phyloP scores from a whole-genome alignment of 768 basidiomycete species.

The Pholiota microspora region DNA sequence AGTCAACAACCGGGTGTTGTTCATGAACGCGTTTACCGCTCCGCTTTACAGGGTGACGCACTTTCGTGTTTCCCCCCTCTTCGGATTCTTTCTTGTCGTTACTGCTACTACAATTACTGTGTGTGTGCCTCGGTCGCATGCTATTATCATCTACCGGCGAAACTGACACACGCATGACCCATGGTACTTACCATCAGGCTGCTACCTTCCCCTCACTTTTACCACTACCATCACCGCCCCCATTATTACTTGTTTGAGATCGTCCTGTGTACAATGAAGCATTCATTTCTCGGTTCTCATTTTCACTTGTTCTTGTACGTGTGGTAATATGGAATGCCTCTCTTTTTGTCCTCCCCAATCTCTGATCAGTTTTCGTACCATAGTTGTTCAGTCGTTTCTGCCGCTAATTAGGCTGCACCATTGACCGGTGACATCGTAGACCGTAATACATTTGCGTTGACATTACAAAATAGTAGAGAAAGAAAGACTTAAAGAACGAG shows the following conservation, averaged over 20 bases:
- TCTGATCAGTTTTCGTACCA: not conserved
- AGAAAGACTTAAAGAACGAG: not conserved
- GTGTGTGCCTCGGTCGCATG: not conserved
- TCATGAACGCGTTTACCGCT: slow-evolving; percentile 24
- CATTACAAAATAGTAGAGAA: slow-evolving; percentile 1
- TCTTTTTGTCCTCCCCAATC: too few relatives aligned
- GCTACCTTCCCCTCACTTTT: slow-evolving; percentile 2
- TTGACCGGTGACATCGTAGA: slow-evolving; percentile 10
- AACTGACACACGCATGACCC: not conserved
- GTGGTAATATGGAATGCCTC: not conserved
- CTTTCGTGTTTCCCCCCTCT: not conserved
- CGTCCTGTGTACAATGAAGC: slow-evolving; percentile 7
- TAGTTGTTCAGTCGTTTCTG: slow-evolving; percentile 1
- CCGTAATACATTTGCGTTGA: slow-evolving; percentile 18
- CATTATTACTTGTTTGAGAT: not conserved
- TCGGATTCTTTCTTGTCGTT: slow-evolving; percentile 4
- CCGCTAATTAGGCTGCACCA: slow-evolving; percentile 7
- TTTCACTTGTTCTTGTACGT: not conserved
- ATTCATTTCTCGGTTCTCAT: not conserved
- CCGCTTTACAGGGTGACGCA: not conserved
- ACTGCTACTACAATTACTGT: not conserved
- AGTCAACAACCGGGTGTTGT: slow-evolving; percentile 51
- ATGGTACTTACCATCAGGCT: slow-evolving; percentile 15
- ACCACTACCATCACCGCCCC: not conserved
- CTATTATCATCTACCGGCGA: not conserved